Evolutionary conservation across 305 asterid genomes (phyloP).

Genomic region (Ruellia speciosa): DNA sequence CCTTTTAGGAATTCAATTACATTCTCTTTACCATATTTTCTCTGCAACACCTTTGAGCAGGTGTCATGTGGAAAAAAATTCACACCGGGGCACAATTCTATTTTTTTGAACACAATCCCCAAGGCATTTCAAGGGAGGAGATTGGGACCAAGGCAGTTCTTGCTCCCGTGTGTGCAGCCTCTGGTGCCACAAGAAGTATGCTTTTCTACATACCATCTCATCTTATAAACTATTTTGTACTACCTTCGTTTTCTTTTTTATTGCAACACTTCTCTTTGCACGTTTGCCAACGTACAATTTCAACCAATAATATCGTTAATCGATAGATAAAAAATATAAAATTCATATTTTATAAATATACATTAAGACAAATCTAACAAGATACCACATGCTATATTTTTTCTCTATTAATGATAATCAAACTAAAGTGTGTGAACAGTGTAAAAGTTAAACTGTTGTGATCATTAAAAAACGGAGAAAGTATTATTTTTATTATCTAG

Average conservation of each 20-base stretch:
- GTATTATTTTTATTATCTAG: no score
- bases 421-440: no score
- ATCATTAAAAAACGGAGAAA: no score
- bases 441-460: no score
- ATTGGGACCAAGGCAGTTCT: conserved; percentile 91
- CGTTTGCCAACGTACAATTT: no score
- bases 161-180: conserved; percentile 60
- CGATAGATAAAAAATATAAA: no score
- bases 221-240: neutral
- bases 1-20: conserved; percentile 11
- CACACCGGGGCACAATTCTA: conserved; percentile 37
- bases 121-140: conserved; percentile 90
- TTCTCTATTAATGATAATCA: no score
- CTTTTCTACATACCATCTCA: conserved; percentile 4
- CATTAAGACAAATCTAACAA: no score
- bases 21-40: conserved; percentile 9
- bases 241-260: neutral
- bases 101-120: conserved; percentile 93
- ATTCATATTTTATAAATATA: no score
- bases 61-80: conserved; percentile 44
- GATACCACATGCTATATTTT: no score
- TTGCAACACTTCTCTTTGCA: neutral
- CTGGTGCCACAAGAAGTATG: conserved; percentile 59
- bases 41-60: conserved; percentile 28
- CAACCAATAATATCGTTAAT: no score